These are phyloP conservation scores for Coprinopsis marcescibilis DNA, from an alignment of 768 basidiomycete species.

Conservation along the genomic window DNA sequence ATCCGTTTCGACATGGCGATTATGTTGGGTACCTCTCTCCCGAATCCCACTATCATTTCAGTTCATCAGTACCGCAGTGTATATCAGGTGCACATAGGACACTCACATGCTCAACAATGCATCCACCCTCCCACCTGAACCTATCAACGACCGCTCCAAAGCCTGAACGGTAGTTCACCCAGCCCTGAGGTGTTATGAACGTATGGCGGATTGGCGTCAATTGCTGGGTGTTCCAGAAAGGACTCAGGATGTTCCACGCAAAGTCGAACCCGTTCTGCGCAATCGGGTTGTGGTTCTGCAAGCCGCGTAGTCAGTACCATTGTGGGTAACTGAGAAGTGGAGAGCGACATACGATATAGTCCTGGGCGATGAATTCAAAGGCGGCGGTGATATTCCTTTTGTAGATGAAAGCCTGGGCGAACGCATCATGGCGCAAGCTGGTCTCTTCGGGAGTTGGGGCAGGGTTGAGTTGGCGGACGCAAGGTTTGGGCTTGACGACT, in stretches of 20 bases:
- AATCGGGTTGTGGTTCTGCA: constrained; percentile 9
- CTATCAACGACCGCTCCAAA: constrained; percentile 8
- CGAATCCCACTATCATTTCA: constrained; percentile 4
- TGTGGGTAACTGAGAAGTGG: neutral
- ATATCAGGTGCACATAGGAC: neutral
- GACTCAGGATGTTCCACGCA: constrained; percentile 9
- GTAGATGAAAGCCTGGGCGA: constrained; percentile 11
- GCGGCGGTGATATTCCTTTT: constrained; percentile 9
- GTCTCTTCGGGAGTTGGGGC: constrained; percentile 6
- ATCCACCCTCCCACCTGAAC: constrained; percentile 11
- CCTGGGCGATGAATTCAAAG: constrained; percentile 9
- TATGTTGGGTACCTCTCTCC: constrained; percentile 9
- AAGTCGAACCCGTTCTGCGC: constrained; percentile 10
- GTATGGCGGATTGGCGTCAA: constrained; percentile 5
- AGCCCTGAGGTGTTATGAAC: constrained; percentile 5
- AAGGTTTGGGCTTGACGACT: constrained; percentile 5
- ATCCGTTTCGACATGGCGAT: no score
- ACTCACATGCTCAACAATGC: constrained; percentile 11
- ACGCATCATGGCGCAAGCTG: constrained; percentile 1
- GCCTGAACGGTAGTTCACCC: constrained; percentile 8
- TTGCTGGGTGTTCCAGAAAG: constrained; percentile 7
- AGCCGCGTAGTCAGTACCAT: neutral
- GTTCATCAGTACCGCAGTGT: neutral
- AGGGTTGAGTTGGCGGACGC: constrained; percentile 6
- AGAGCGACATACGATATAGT: constrained; percentile 5